A percentile compares a stretch with the other conserved stretches of the same genome.
phyloP scores from a whole-genome alignment of 352 stramenopile genomes.

The Aphanomyces cochlioides region DNA sequence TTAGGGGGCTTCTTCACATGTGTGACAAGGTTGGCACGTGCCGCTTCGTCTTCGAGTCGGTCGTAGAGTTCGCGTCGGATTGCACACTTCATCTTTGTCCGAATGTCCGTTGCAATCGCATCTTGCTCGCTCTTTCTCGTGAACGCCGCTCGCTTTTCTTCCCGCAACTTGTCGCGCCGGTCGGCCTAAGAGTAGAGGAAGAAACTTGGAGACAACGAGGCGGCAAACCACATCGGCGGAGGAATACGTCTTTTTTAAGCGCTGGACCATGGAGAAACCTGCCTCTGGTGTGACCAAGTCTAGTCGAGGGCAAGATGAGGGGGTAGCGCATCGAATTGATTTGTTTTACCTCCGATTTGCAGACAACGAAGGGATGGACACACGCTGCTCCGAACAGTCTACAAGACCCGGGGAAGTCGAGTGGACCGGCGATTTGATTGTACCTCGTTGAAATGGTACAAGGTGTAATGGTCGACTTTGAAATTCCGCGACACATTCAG shows the following conservation, averaged over 20 bases:
- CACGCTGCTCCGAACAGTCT: slow-evolving; percentile 19
- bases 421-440: background rate
- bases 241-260: background rate
- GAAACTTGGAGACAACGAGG: background rate
- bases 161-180: slow-evolving; percentile 10
- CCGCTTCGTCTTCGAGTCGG: slow-evolving; percentile 25
- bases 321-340: background rate
- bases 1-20: background rate
- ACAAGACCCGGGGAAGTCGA: background rate
- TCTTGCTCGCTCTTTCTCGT: slow-evolving; percentile 4
- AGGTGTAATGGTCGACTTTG: background rate
- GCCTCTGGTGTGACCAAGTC: slow-evolving; percentile 22
- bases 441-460: slow-evolving; percentile 30
- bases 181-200: slow-evolving; percentile 14
- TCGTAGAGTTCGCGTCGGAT: slow-evolving; percentile 27
- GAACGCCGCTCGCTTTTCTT: slow-evolving; percentile 21
- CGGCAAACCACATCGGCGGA: background rate
- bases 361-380: slow-evolving; percentile 25
- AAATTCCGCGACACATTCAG: slow-evolving; percentile 24
- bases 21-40: background rate
- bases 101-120: slow-evolving; percentile 19
- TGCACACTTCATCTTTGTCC: slow-evolving; percentile 24
- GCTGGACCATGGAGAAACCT: slow-evolving; percentile 8
- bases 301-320: background rate
- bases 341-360: slow-evolving; percentile 19